Base-by-base conservation (phyloP, 305 asterid genomes). In the Fraxinus velutina region DNA sequence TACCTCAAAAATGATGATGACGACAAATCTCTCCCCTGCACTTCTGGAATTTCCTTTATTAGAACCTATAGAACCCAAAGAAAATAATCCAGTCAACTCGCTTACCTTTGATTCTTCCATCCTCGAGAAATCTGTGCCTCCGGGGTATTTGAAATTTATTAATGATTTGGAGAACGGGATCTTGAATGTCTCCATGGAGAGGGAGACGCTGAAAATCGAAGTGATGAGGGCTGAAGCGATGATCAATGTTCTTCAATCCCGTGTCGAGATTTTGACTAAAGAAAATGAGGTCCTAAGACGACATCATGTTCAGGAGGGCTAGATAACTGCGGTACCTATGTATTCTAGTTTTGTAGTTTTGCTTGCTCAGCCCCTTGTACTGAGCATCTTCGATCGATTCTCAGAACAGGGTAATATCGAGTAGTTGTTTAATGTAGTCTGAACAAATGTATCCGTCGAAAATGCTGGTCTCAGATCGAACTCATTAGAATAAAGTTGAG, bases 191-290 rank as follows among this genome's bases (percentile, higher is more conserved):
- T 90, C 98, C 47, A 90, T 90, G 97, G 99, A 93, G 87, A 83
- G 90, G 90, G 99, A 93, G 86, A 90, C 93, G 0, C 77, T 91
- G 79, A 95, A 92, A 93, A 92, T 95, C 82, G 99, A 95, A 82
- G 90, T 95, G 93, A 93, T 93, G 97, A 90, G 99, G 75, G 97
- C 97, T 13, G 93, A 95, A 47, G 97, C 98, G 2, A 92, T 93
- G 94, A 91, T 95, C 87, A 92, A 90, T 90, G 78, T 89, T 82
- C 94, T 95, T 79, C 99, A 95, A 83, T 91, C 97, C 0, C 93
- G 91, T 3, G 82, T 93, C 2, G 95, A 90, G 2, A 42, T 77
- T 44, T 52, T 93, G 88, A 50, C 86, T 78, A 90, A 87, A 85
- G 98, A 95, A 64, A 93, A 92, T 21, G 92, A 92, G 62, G 94